Conservation (phyloP, 768 basidiomycete species). For the Porpolomopsis calyptriformis region DNA sequence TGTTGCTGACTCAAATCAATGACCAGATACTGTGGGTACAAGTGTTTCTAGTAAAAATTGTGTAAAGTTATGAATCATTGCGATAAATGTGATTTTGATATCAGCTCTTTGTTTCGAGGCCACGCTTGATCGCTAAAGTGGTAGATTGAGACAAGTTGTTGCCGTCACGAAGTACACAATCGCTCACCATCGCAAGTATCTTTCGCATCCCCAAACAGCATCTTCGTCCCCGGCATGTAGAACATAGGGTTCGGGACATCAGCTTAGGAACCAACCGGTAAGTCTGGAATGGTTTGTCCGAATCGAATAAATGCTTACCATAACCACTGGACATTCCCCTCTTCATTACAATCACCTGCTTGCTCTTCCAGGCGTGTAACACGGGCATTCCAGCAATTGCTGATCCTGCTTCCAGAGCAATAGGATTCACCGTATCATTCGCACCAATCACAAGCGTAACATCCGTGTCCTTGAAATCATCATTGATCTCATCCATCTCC, state of each 20-base stretch:
- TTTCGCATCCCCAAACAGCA: conserved; percentile 89
- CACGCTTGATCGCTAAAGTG: conserved; percentile 45
- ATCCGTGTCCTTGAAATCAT: conserved; percentile 82
- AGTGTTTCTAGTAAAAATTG: too few relatives aligned
- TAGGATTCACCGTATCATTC: conserved; percentile 88
- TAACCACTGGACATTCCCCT: conserved; percentile 83
- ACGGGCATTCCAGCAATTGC: conserved; percentile 91
- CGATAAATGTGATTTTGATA: background rate
- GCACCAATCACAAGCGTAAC: conserved; percentile 87
- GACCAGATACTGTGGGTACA: too few relatives aligned
- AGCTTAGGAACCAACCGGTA: conserved; percentile 32
- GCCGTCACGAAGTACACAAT: background rate
- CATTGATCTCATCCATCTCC: conserved; percentile 94
- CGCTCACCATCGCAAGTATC: conserved; percentile 73
- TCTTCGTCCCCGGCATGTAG: conserved; percentile 82
- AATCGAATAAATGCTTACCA: conserved; percentile 33
- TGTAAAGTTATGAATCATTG: too few relatives aligned
- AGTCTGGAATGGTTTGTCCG: background rate
- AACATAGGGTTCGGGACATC: conserved; percentile 93
- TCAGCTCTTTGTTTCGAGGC: conserved; percentile 31
- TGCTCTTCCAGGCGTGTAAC: conserved; percentile 87
- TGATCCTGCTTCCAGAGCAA: conserved; percentile 77
- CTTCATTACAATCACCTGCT: conserved; percentile 89
- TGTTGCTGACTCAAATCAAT: too few relatives aligned
- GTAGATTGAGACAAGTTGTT: conserved; percentile 1